Evolutionary conservation across 1,139 yeast genomes (phyloP), one percentile per base, ranked within the genome.

Genomic region (Sugiyamaella castrensis): DNA sequence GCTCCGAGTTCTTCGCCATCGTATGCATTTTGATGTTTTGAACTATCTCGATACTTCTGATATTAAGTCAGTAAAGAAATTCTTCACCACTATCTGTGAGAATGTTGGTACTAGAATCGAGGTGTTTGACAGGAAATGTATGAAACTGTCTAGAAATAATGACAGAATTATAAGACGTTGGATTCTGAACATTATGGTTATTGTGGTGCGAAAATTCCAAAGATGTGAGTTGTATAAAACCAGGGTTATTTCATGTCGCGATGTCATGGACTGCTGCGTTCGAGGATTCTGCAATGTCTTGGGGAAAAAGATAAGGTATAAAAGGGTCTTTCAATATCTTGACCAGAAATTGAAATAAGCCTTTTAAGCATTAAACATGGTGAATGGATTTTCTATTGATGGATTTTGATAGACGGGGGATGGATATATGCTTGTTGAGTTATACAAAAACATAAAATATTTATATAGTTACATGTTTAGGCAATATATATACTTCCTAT

Each of bases 31-130:
- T 9, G 13, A 40, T n/a, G 31, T 47, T 26, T 15, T 47, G 11
- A 39, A 34, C 26, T 36, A 43, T 35, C 42, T 46, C n/a, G 12
- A 19, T 8, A 11, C 29, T 8, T 42, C 35, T 35, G 28, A 13
- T 16, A 11, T 24, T 8, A 29, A 13, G 9, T 35, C 40, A 2
- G 11, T 39, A n/a, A 9, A 9, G 24, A 35, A 13, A 36, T 42
- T 30, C 31, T 29, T 42, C 29, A 27, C 31, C 24, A 42, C 35
- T 29, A 16, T 42, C 15, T 28, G 40, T n/a, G 30, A 24, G n/a
- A 24, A 42, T 42, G 37, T 42, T 36, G 46, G 36, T 27, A 11
- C 13, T 10, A 37, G 39, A 35, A 36, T 42, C 15, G 27, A 19
- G 19, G 13, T 27, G 10, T 42, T 31, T 29, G 40, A 35, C 19